Conservation (phyloP, 129 eudicot species). For the Scalesia atractyloides region DNA sequence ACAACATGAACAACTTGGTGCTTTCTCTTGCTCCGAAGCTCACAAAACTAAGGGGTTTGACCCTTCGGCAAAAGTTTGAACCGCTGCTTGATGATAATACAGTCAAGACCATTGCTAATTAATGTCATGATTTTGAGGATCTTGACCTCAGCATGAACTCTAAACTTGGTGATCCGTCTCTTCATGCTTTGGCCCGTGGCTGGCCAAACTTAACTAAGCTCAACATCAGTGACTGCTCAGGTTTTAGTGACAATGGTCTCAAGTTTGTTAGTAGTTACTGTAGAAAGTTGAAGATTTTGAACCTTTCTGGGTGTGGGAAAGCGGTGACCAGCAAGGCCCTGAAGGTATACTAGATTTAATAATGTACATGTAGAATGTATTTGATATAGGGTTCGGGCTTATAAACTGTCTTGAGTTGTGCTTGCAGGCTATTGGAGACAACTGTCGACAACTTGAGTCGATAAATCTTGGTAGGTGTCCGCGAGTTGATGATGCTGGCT, state of each 20-base stretch:
- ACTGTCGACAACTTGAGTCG: slow-evolving; percentile 70
- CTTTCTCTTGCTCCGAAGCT: slow-evolving; percentile 79
- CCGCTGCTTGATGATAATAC: slow-evolving; percentile 84
- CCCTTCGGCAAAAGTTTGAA: slow-evolving; percentile 66
- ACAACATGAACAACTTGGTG: slow-evolving; percentile 79
- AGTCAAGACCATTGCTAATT: slow-evolving; percentile 60
- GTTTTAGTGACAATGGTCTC: slow-evolving; percentile 72
- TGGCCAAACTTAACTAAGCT: slow-evolving; percentile 71
- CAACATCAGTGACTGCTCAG: slow-evolving; percentile 87
- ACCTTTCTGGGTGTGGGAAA: slow-evolving; percentile 91
- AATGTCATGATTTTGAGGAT: slow-evolving; percentile 79
- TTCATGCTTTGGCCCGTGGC: slow-evolving; percentile 84
- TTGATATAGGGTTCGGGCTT: neutral
- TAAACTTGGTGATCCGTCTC: slow-evolving; percentile 66
- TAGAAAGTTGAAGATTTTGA: slow-evolving; percentile 61
- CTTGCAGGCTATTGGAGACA: slow-evolving; percentile 75
- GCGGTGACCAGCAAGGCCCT: slow-evolving; percentile 82
- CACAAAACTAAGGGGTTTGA: slow-evolving; percentile 63
- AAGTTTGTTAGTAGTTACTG: slow-evolving; percentile 65
- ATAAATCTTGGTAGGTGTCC: slow-evolving; percentile 94
- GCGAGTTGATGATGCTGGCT: slow-evolving; percentile 75
- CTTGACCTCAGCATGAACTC: slow-evolving; percentile 92
- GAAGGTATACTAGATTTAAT: slow-evolving; percentile 43
- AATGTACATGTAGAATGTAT: neutral
- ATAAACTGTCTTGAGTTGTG: neutral